These are phyloP conservation scores for Penicillium sp. DNA, from an alignment of 2,329 filamentous ascomycete genomes.

Conservation along the genomic window DNA sequence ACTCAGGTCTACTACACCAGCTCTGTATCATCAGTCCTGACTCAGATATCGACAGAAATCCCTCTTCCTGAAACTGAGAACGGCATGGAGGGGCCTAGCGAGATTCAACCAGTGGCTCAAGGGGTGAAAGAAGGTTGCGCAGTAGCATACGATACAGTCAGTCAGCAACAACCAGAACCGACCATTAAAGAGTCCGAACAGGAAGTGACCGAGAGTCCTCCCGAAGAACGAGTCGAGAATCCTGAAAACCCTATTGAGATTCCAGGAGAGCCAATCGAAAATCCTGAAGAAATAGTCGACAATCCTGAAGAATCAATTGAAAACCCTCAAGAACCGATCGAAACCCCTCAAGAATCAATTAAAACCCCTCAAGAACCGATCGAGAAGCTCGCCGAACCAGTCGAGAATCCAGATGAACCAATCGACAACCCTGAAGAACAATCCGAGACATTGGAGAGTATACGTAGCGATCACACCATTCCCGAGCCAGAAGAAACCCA, in stretches of 20 bases:
- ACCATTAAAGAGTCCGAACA: background rate
- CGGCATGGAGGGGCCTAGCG: constrained; percentile 7
- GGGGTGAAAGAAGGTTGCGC: background rate
- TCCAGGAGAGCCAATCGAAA: too few species aligned
- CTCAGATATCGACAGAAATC: constrained; percentile 12
- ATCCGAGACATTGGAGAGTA: background rate
- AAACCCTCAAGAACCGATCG: too few species aligned
- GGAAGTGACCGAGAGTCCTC: background rate
- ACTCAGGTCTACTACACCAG: constrained; percentile 14
- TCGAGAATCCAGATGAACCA: too few species aligned
- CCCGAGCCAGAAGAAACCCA: background rate
- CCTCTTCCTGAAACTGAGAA: constrained; percentile 8
- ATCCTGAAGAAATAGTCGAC: too few species aligned
- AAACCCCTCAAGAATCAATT: too few species aligned
- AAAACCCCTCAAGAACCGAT: too few species aligned
- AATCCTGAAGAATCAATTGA: too few species aligned
- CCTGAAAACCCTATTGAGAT: too few species aligned
- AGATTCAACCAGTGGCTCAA: constrained; percentile 15
- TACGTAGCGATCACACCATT: background rate
- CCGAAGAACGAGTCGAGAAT: background rate
- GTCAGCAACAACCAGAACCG: background rate
- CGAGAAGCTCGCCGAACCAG: too few species aligned
- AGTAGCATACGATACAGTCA: background rate
- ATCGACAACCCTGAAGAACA: background rate
- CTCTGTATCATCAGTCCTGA: constrained; percentile 12